phyloP scores from a whole-genome alignment of 345 rosid species.

The Physaria fendleri region DNA sequence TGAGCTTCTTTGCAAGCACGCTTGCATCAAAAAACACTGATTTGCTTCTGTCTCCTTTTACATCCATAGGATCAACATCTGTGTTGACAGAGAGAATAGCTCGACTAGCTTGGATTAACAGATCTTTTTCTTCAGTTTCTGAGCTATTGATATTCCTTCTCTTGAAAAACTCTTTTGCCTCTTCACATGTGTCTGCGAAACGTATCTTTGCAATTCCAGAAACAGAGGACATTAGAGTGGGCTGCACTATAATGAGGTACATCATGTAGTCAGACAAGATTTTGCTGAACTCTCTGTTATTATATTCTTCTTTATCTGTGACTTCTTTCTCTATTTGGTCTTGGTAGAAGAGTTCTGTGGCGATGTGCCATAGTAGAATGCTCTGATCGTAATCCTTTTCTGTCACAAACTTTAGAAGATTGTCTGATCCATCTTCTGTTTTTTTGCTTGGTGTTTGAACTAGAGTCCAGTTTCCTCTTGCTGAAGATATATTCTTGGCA shows the following conservation, averaged over 20 bases:
- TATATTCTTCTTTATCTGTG: not conserved
- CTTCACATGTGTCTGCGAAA: constrained; percentile 43
- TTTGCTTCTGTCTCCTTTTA: constrained; percentile 41
- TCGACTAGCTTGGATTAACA: constrained; percentile 5
- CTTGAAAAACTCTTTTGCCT: constrained; percentile 35
- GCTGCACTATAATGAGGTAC: constrained; percentile 48
- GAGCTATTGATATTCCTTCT: constrained; percentile 8
- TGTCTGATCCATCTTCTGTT: not conserved
- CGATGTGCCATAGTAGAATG: constrained; percentile 52
- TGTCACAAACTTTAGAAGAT: constrained; percentile 27
- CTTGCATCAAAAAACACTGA: constrained; percentile 34
- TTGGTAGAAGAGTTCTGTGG: constrained; percentile 45
- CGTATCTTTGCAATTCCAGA: constrained; percentile 48
- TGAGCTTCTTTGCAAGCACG: constrained; percentile 27
- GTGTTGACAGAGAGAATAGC: constrained; percentile 26
- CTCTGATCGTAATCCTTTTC: constrained; percentile 42
- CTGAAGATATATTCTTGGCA: constrained; percentile 34
- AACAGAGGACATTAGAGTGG: constrained; percentile 41
- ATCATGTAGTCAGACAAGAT: constrained; percentile 53
- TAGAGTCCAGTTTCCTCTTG: constrained; percentile 50
- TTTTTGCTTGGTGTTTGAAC: not conserved
- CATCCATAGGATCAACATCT: constrained; percentile 11
- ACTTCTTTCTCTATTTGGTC: not conserved
- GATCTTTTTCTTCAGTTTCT: not conserved
- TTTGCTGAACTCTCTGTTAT: constrained; percentile 34